Conservation (phyloP, 2,329 filamentous ascomycete genomes). For the Pseudogymnoascus sp. region DNA sequence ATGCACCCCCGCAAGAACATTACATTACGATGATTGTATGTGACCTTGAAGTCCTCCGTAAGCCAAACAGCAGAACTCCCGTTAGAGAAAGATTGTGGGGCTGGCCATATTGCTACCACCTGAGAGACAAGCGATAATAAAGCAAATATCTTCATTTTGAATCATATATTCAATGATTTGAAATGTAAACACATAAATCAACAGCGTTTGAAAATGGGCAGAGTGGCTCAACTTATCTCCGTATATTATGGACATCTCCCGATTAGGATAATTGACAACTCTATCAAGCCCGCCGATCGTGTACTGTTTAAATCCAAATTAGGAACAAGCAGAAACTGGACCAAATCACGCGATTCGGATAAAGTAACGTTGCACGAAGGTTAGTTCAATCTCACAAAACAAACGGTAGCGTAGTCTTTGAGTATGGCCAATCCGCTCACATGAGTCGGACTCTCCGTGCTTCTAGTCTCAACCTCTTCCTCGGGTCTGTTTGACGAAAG, state of each 20-base stretch:
- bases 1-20: constrained; percentile 31
- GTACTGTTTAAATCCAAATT: neutral
- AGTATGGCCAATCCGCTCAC: neutral
- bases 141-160: constrained; percentile 18
- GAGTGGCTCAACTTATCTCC: neutral
- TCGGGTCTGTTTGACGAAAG: neutral
- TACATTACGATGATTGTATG: constrained; percentile 51
- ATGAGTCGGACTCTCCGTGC: neutral
- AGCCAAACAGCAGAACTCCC: constrained; percentile 47
- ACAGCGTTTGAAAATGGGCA: neutral
- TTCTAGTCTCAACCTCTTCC: neutral
- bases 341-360: neutral
- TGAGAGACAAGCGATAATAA: constrained; percentile 16
- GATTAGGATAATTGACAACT: neutral
- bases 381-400: neutral
- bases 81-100: constrained; percentile 41
- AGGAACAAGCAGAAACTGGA: neutral
- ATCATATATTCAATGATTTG: neutral
- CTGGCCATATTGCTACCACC: constrained; percentile 46
- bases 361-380: neutral
- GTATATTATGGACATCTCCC: neutral
- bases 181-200: neutral
- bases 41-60: constrained; percentile 41
- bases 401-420: neutral
- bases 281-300: neutral